phyloP scores from a whole-genome alignment of 345 rosid species.

The Hibiscus tridactylites region DNA sequence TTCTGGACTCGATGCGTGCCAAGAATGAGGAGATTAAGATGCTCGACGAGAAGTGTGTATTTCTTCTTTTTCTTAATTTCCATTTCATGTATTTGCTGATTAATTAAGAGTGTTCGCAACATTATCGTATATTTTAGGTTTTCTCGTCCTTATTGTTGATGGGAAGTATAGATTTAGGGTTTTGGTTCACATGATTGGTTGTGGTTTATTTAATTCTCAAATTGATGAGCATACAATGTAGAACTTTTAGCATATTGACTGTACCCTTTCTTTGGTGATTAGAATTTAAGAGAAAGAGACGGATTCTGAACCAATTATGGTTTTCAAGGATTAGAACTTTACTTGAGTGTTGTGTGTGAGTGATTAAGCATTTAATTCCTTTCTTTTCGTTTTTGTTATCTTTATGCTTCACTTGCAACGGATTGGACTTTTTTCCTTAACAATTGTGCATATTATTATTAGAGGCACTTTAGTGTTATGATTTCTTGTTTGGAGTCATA shows the following conservation, averaged over 20 bases:
- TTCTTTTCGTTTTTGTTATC: background rate
- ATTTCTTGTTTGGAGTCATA: background rate
- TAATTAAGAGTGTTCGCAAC: background rate
- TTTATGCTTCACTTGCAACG: background rate
- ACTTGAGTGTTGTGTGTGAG: background rate
- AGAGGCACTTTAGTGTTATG: background rate
- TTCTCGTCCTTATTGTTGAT: background rate
- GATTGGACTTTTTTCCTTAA: background rate
- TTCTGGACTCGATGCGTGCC: constrained; percentile 56
- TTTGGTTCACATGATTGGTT: background rate
- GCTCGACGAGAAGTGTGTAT: constrained; percentile 85
- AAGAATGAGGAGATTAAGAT: constrained; percentile 70
- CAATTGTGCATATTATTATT: no score
- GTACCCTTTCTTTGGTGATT: background rate
- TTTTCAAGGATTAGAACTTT: background rate
- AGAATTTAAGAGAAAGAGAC: background rate
- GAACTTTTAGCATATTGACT: background rate
- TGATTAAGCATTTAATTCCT: background rate
- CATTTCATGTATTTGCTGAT: background rate
- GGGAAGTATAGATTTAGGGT: background rate
- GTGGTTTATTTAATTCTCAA: background rate
- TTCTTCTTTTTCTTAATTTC: background rate
- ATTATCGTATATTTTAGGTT: background rate
- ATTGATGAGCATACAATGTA: background rate
- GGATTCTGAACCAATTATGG: background rate